phyloP scores from a whole-genome alignment of 139 green algal genomes.

The Micromonas pusilla region DNA sequence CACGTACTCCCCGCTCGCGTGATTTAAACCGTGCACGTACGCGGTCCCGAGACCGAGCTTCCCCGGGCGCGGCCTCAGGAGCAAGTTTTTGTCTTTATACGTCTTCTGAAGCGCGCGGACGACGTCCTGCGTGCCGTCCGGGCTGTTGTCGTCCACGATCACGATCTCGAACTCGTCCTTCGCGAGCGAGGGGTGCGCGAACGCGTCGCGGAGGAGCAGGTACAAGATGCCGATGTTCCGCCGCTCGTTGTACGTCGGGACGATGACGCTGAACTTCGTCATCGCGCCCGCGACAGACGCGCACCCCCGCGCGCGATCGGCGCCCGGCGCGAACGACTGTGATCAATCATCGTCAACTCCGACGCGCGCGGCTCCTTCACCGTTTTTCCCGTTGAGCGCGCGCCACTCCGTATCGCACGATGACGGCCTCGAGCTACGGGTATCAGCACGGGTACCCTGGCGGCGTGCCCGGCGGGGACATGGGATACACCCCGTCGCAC shows the following conservation, averaged over 20 bases:
- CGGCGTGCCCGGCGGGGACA: too few species aligned
- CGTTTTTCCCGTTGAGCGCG: too few species aligned
- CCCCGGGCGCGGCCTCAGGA: constrained; percentile 35
- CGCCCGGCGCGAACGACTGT: too few species aligned
- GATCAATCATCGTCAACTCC: not conserved
- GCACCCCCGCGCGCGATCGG: not conserved
- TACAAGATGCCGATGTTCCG: constrained; percentile 81
- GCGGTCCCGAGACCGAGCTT: constrained; percentile 54
- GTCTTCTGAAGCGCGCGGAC: constrained; percentile 51
- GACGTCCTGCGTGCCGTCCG: constrained; percentile 81
- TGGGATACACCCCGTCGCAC: too few species aligned
- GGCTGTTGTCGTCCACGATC: constrained; percentile 88
- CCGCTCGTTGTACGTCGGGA: constrained; percentile 95
- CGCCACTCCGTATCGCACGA: too few species aligned
- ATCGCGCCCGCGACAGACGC: not conserved
- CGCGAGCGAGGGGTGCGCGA: constrained; percentile 31
- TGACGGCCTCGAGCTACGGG: too few species aligned
- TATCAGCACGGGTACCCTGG: too few species aligned
- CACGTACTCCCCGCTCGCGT: constrained; percentile 65
- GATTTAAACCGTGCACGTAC: constrained; percentile 63
- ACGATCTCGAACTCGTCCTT: constrained; percentile 71
- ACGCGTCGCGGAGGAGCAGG: constrained; percentile 71
- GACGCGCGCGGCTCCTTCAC: constrained; percentile 4
- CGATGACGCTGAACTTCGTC: constrained; percentile 68
- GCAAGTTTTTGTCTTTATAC: constrained; percentile 57